phyloP scores from a whole-genome alignment of 495 filamentous ascomycete species.

The Tuber aestivum region DNA sequence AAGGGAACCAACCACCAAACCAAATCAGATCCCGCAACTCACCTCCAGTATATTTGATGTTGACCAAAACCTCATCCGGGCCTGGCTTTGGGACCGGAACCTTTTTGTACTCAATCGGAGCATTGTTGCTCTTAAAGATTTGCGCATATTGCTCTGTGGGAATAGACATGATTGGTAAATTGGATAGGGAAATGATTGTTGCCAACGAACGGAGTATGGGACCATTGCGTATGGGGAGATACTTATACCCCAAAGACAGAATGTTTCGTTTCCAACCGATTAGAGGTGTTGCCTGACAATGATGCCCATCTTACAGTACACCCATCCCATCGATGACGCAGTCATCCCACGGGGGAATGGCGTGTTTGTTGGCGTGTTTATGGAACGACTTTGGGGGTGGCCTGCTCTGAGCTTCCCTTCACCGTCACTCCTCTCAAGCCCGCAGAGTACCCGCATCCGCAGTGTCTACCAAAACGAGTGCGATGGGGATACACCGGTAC shows the following conservation, averaged over 20 bases:
- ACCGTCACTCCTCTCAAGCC: not conserved
- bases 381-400: not conserved
- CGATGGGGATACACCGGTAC: too few species aligned
- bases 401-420: not conserved
- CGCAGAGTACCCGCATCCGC: not conserved
- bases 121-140: conserved; percentile 71
- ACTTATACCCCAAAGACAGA: not conserved
- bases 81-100: conserved; percentile 72
- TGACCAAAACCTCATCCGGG: conserved; percentile 81
- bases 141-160: conserved; percentile 80
- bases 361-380: too few species aligned
- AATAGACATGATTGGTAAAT: not conserved
- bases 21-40: not conserved
- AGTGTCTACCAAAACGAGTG: not conserved
- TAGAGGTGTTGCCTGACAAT: not conserved
- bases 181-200: not conserved
- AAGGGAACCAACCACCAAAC: not conserved
- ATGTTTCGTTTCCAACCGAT: not conserved
- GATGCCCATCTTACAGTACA: not conserved
- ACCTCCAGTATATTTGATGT: conserved; percentile 78
- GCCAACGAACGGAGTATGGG: not conserved
- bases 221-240: not conserved
- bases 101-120: conserved; percentile 70
- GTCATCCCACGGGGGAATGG: not conserved
- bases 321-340: not conserved